Evolutionary conservation across 495 filamentous ascomycete genomes (phyloP), one percentile per base, ranked within the genome.

Genomic region (Penicillium riverlandense): DNA sequence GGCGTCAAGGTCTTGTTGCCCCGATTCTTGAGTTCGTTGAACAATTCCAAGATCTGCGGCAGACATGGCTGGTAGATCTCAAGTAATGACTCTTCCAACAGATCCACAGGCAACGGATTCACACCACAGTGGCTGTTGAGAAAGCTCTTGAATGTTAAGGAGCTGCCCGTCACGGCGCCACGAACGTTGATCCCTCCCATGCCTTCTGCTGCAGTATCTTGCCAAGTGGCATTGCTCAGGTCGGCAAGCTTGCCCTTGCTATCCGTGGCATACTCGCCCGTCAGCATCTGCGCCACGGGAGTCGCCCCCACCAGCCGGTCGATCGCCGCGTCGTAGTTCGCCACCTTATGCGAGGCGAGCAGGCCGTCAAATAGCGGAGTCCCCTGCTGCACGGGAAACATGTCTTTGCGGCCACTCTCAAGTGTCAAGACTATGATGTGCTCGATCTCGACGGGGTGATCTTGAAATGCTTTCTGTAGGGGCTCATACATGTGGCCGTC

Each of bases 101-200:
- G 61, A 42, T 74, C 70, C 4, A 72, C 70, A 4, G 67, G 63
- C 11, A 74, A 55, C 9, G 69, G 68, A 7, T 59, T 54, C 13
- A 70, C 66, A 31, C 69, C 70, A 33, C 70, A 74, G 35, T 72
- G 67, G 35, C 67, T 70, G 4, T 62, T 63, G 27, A 71, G 50
- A 14, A 71, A 43, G 40, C 66, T 70, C 47, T 74, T 72, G n/a
- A 74, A 60, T 0, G 70, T 71, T 47, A 70, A 65, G 13, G 65
- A 64, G 35, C 67, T 71, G 2, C 61, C 65, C 6, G 67, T 71
- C 12, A 69, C 14, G 1, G 60, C 70, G 1, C 66, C 67, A 8
- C 63, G 65, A 11, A 74, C 51, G 35, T 71, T 74, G 14, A 74
- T 53, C 10, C 69, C 70, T 8, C 70, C 70, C 60, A 63, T 63